Percentiles rank a stretch among this genome's conserved stretches.
phyloP scores from a whole-genome alignment of 1,284 basidiomycete genomes.

The Bondarzewia mesenterica region DNA sequence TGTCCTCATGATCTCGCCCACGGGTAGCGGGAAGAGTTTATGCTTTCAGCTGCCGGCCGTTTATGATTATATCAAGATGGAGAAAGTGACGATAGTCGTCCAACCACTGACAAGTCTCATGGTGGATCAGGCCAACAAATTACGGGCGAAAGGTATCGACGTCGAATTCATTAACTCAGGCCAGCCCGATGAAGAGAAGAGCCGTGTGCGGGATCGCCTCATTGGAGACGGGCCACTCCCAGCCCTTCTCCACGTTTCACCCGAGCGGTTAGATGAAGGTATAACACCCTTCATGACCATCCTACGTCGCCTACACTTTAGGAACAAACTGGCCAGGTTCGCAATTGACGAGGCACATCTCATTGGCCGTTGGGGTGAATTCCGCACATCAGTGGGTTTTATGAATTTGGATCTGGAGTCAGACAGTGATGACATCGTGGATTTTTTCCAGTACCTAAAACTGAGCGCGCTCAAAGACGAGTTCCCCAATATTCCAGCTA shows the following conservation, averaged over 20 bases:
- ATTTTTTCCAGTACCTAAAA: slow-evolving; percentile 47
- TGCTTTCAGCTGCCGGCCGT: slow-evolving; percentile 87
- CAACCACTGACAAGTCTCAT: slow-evolving; percentile 90
- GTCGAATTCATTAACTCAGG: slow-evolving; percentile 71
- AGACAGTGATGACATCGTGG: background rate
- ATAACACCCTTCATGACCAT: slow-evolving; percentile 51
- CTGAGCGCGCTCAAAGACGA: slow-evolving; percentile 63
- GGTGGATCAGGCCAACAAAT: slow-evolving; percentile 77
- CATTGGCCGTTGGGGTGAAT: slow-evolving; percentile 82
- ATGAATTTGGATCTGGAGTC: too few relatives aligned
- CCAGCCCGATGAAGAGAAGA: slow-evolving; percentile 32
- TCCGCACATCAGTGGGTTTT: too few relatives aligned
- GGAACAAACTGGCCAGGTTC: slow-evolving; percentile 70
- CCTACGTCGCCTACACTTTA: slow-evolving; percentile 54
- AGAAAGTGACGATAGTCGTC: slow-evolving; percentile 86
- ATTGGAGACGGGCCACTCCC: slow-evolving; percentile 36
- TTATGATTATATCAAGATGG: slow-evolving; percentile 62
- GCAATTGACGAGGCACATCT: slow-evolving; percentile 97
- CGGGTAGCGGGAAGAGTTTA: slow-evolving; percentile 90
- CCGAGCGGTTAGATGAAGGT: slow-evolving; percentile 71
- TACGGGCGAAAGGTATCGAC: slow-evolving; percentile 62
- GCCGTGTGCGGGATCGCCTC: slow-evolving; percentile 33
- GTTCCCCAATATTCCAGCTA: slow-evolving; percentile 82
- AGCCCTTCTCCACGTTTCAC: slow-evolving; percentile 83
- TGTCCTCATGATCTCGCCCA: slow-evolving; percentile 95